Conservation (phyloP, 1,284 basidiomycete genomes). For the Mycena sp. region DNA sequence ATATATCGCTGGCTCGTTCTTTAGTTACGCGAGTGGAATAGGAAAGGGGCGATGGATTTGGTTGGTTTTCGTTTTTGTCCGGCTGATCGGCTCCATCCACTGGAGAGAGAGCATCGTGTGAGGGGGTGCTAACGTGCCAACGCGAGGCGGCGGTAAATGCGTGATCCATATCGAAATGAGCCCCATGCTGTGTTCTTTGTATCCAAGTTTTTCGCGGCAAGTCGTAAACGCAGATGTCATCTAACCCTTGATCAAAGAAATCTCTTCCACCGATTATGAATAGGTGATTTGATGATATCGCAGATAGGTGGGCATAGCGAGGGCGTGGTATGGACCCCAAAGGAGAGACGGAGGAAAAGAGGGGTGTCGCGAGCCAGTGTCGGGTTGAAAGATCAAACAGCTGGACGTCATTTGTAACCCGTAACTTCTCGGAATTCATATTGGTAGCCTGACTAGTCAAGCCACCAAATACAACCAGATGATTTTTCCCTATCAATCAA, state of each 20-base stretch:
- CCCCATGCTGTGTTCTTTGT: constrained; percentile 79
- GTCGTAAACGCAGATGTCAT: constrained; percentile 91
- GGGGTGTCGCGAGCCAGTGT: constrained; percentile 14
- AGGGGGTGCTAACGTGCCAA: constrained; percentile 71
- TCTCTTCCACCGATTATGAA: constrained; percentile 96
- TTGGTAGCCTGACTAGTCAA: neutral
- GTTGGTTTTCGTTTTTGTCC: no score
- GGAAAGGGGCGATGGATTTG: constrained; percentile 68
- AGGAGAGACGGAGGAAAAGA: neutral
- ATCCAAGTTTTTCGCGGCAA: constrained; percentile 80
- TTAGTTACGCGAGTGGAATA: constrained; percentile 60
- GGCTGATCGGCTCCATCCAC: constrained; percentile 52
- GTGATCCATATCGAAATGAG: constrained; percentile 91
- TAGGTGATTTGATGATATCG: constrained; percentile 82
- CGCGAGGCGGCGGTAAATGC: constrained; percentile 84
- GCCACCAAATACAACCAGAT: constrained; percentile 26
- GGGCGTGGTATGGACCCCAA: constrained; percentile 67
- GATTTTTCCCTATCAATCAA: constrained; percentile 21
- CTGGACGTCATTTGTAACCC: constrained; percentile 19
- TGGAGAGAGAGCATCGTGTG: constrained; percentile 56
- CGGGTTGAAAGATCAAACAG: constrained; percentile 19
- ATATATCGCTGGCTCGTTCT: constrained; percentile 10
- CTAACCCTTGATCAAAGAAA: constrained; percentile 85
- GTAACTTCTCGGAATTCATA: neutral
- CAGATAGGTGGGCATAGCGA: constrained; percentile 92